Percentiles rank a stretch among this genome's conserved stretches.
Conservation (phyloP, 805 yeast genomes). For the Myxozyma geophila region DNA sequence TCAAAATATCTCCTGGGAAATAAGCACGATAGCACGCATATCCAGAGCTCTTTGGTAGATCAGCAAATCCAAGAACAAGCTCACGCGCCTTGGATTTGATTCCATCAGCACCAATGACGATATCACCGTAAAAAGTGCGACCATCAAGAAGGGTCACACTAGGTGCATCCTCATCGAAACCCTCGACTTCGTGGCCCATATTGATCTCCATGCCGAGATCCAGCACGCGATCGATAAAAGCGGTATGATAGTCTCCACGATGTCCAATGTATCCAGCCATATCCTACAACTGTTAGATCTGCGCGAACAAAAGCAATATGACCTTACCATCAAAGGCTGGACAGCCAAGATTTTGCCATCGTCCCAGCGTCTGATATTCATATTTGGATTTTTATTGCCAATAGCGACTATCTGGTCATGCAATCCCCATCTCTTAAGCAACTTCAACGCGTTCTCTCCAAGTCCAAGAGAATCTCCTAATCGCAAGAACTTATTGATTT, state of each 20-base stretch:
- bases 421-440: constrained; percentile 15
- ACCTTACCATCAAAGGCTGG: constrained; percentile 35
- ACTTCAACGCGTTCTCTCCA: constrained; percentile 13
- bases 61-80: constrained; percentile 32
- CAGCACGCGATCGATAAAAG: constrained; percentile 39
- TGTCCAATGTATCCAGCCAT: constrained; percentile 42
- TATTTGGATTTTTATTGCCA: constrained; percentile 1
- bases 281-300: not conserved
- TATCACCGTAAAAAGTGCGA: constrained; percentile 38
- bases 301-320: constrained; percentile 32
- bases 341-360: constrained; percentile 39
- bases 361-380: constrained; percentile 35
- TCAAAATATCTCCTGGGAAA: constrained; percentile 3
- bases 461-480: constrained; percentile 11
- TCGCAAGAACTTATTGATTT: constrained; percentile 4
- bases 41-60: constrained; percentile 7
- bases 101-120: constrained; percentile 44
- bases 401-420: constrained; percentile 12
- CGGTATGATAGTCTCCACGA: constrained; percentile 43
- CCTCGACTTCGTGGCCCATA: constrained; percentile 34
- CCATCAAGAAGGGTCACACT: constrained; percentile 39
- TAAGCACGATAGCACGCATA: constrained; percentile 11
- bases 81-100: constrained; percentile 41
- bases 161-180: constrained; percentile 38
- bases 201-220: constrained; percentile 38